phyloP scores from a whole-genome alignment of 2,329 filamentous ascomycete species.

The Xylariaceae sp. region DNA sequence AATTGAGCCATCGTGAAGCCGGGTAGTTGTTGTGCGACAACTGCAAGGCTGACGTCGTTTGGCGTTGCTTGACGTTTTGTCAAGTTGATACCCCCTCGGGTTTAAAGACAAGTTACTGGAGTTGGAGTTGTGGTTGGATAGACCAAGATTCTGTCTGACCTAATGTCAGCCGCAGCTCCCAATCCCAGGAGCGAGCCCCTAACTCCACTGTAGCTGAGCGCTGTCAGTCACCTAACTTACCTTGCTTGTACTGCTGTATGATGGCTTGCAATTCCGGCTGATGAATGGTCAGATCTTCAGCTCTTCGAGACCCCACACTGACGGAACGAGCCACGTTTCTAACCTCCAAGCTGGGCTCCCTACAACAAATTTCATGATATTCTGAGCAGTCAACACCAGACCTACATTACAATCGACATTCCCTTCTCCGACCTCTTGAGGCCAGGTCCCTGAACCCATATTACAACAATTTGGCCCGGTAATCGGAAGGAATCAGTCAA shows the following conservation, averaged over 20 bases:
- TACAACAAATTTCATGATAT: slow-evolving; percentile 1
- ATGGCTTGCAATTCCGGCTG: neutral
- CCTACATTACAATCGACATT: too few relatives aligned
- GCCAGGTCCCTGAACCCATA: neutral
- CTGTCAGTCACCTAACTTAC: neutral
- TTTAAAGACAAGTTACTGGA: too few relatives aligned
- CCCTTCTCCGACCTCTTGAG: neutral
- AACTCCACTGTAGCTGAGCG: neutral
- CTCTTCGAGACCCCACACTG: slow-evolving; percentile 14
- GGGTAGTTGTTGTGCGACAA: slow-evolving; percentile 4
- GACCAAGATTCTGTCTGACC: slow-evolving; percentile 8
- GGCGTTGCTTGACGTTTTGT: slow-evolving; percentile 4
- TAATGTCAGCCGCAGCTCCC: slow-evolving; percentile 12
- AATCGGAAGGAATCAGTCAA: slow-evolving; percentile 4
- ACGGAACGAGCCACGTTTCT: slow-evolving; percentile 21
- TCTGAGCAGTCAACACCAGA: too few relatives aligned
- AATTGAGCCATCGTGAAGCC: slow-evolving; percentile 66
- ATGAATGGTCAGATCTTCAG: neutral
- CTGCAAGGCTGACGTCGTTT: slow-evolving; percentile 2
- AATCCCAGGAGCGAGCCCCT: too few relatives aligned
- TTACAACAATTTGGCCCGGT: neutral
- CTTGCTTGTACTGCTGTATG: neutral
- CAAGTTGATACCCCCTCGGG: too few relatives aligned
- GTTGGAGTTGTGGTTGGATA: slow-evolving; percentile 7
- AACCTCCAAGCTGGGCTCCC: neutral